Conservation (phyloP, 2,329 filamentous ascomycete genomes). For the Cyanodermella asteris region DNA sequence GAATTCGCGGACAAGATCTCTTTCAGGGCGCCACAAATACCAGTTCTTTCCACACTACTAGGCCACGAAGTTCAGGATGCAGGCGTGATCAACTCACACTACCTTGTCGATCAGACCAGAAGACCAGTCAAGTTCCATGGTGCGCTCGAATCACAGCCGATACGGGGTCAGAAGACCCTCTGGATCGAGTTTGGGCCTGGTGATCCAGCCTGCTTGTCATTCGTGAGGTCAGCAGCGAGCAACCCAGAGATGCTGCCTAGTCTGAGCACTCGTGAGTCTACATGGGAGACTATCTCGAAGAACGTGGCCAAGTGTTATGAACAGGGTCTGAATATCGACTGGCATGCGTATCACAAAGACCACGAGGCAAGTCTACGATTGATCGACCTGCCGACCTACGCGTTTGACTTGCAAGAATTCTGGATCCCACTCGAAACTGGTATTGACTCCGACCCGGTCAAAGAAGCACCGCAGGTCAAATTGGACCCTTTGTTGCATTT, state of each 20-base stretch:
- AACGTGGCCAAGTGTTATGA: conserved; percentile 16
- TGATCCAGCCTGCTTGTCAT: conserved; percentile 3
- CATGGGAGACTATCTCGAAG: conserved; percentile 19
- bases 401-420: conserved; percentile 19
- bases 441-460: no score
- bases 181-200: conserved; percentile 7
- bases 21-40: conserved; percentile 18
- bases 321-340: conserved; percentile 18
- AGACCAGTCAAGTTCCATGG: conserved; percentile 24
- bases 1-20: conserved; percentile 14
- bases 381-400: conserved; percentile 16
- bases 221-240: no score
- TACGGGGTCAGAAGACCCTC: conserved; percentile 7
- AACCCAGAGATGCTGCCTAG: conserved; percentile 9
- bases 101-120: conserved; percentile 20
- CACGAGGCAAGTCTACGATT: conserved; percentile 14
- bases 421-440: no score
- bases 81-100: conserved; percentile 16
- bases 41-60: conserved; percentile 25
- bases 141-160: conserved; percentile 20
- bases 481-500: background rate
- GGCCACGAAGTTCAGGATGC: conserved; percentile 19
- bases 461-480: background rate
- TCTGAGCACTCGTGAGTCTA: conserved; percentile 20
- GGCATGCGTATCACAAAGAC: conserved; percentile 22